phyloP scores from a whole-genome alignment of 257 asterid species.

The Solanum dulcamara region DNA sequence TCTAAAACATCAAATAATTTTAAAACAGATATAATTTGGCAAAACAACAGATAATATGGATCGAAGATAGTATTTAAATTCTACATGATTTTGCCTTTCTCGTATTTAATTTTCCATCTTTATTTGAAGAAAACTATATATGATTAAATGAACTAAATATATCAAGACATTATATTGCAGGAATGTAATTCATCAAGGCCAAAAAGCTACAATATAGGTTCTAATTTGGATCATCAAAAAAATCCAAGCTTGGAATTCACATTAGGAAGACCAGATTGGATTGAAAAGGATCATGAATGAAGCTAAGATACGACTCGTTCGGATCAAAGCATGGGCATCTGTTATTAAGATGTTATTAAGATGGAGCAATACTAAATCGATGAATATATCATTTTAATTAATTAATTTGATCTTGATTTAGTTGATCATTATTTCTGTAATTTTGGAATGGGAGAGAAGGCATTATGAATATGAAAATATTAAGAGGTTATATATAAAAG shows the following conservation, averaged over 20 bases:
- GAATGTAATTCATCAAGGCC: constrained; percentile 19
- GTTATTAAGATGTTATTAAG: not conserved
- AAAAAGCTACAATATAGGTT: constrained; percentile 8
- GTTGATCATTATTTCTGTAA: not conserved
- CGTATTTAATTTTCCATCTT: not conserved
- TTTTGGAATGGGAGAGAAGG: not conserved
- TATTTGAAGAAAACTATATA: not conserved
- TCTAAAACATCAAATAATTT: no score
- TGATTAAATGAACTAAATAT: not conserved
- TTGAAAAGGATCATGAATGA: constrained; percentile 23
- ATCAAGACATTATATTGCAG: constrained; percentile 15
- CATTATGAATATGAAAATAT: not conserved
- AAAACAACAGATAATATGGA: no score
- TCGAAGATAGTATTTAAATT: no score
- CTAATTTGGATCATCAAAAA: constrained; percentile 13
- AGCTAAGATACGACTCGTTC: not conserved
- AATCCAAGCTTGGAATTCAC: constrained; percentile 28
- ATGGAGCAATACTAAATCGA: not conserved
- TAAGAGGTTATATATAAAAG: not conserved
- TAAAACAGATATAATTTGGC: no score
- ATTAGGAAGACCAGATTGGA: constrained; percentile 29
- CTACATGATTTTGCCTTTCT: no score
- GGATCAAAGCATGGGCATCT: not conserved
- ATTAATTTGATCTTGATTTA: not conserved
- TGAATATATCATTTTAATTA: not conserved